A percentile compares a stretch with the other conserved stretches of the same genome.
Evolutionary conservation across 805 yeast species (phyloP).

Genomic region (Saccharomycopsis sp.): DNA sequence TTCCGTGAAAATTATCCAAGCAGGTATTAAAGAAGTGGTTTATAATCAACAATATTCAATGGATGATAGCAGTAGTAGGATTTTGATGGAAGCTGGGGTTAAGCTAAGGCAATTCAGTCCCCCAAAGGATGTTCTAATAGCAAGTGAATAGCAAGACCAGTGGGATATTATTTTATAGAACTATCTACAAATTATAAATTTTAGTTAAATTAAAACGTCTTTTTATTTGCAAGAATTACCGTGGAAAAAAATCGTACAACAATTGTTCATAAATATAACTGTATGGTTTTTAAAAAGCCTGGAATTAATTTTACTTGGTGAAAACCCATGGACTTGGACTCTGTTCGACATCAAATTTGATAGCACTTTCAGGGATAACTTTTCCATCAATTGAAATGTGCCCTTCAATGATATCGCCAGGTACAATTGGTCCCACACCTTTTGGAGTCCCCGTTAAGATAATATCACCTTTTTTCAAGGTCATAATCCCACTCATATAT

Average conservation of each 20-base stretch:
- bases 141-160: too few species aligned
- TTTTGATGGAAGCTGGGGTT: slow-evolving; percentile 70
- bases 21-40: slow-evolving; percentile 86
- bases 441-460: slow-evolving; percentile 95
- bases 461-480: slow-evolving; percentile 84
- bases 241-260: too few species aligned
- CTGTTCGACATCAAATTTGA: slow-evolving; percentile 47
- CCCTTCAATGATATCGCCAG: slow-evolving; percentile 76
- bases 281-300: too few species aligned
- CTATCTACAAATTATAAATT: too few species aligned
- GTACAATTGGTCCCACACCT: slow-evolving; percentile 80
- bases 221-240: too few species aligned
- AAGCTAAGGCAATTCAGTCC: slow-evolving; percentile 48
- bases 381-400: slow-evolving; percentile 50
- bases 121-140: slow-evolving; percentile 31
- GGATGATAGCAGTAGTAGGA: slow-evolving; percentile 72
- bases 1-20: slow-evolving; percentile 88
- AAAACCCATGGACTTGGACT: slow-evolving; percentile 30
- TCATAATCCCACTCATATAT: slow-evolving; percentile 82
- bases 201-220: too few species aligned
- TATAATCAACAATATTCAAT: slow-evolving; percentile 88
- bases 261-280: too few species aligned
- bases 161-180: too few species aligned
- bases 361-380: slow-evolving; percentile 41
- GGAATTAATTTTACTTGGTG: not conserved